Base-by-base conservation (phyloP, 148 eudicot species). In the Vaccinium vitisidaea region DNA sequence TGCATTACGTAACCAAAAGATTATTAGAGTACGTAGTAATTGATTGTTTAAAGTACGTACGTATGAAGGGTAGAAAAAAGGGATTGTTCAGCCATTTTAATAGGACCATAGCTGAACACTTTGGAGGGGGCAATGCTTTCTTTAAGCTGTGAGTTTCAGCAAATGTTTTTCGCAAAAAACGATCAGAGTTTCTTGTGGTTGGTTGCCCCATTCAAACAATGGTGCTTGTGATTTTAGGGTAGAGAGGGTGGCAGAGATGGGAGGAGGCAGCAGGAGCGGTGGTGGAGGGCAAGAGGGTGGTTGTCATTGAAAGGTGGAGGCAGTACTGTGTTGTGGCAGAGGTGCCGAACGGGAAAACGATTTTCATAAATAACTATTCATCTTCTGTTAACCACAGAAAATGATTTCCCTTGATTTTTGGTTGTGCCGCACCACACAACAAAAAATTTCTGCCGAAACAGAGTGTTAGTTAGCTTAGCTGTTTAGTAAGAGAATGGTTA, bases 1-100 rank as follows among this genome's bases (percentile, higher is more conserved):
- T 94, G 94, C 89, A 87, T 75, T 16, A 80, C 56, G 85, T 58
- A 36, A 86, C 32, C 82, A 79, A 27, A 53, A 53, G 52, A 49
- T 82, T 53, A 67, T 21, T 36, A 71, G 56, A 79, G 53, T 19
- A 82, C 49, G 36, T 1, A 23, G 9, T 11, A 27, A 69, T 27
- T 27, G 39, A 69, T 13, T 63, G 23, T 25, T 52, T 32, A 61
- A 49, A 79, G 52, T 32, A 82, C 53, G 13, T 63, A 58, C 0
- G 61, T 50, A 2, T 67, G 25, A 81, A 84, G 55, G 25, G 30
- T 13, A 50, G 6, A 16, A 36, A 56, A 74, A n/a, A 13, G 43
- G 49, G 78, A 43, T n/a, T 69, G 53, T 69, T 82, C 8, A 32
- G 77, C 15, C 23, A 1, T 50, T 82, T 27, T 30, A 5, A 4